Percentiles rank a stretch among this genome's conserved stretches.
These are phyloP conservation scores for Corymbia maculata DNA, from an alignment of 345 rosid genomes.

Conservation along the genomic window DNA sequence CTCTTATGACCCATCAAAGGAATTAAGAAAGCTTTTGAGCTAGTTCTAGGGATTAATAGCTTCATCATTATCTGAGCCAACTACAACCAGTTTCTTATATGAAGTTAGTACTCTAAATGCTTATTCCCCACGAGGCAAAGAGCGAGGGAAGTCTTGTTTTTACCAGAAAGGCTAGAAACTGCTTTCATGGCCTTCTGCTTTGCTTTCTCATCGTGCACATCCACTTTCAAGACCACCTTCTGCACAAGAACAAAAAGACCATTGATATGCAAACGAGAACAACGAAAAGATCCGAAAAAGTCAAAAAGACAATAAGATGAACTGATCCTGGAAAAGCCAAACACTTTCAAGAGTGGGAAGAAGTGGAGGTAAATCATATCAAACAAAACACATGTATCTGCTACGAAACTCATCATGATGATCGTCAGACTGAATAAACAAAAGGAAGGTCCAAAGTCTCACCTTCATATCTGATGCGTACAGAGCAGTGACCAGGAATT, in stretches of 20 bases:
- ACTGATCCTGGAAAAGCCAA: background rate
- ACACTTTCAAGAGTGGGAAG: background rate
- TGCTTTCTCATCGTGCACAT: slow-evolving; percentile 33
- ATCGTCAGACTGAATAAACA: background rate
- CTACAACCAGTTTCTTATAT: background rate
- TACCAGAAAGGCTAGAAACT: slow-evolving; percentile 44
- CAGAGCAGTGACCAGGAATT: background rate
- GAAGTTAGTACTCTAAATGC: background rate
- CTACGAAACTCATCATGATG: background rate
- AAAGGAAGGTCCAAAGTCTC: background rate
- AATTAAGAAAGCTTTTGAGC: background rate
- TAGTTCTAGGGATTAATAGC: background rate
- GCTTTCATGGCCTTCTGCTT: slow-evolving; percentile 44
- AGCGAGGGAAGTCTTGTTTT: background rate
- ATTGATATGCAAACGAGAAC: background rate
- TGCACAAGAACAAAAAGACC: slow-evolving; percentile 7
- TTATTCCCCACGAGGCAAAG: background rate
- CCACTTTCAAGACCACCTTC: slow-evolving; percentile 57
- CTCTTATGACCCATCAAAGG: background rate
- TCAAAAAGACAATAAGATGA: background rate
- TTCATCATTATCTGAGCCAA: background rate
- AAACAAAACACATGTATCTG: background rate
- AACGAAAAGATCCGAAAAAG: background rate
- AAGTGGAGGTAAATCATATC: background rate
- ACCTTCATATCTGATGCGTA: background rate